A percentile compares a stretch with the other conserved stretches of the same genome.
Conservation (phyloP, 805 yeast species). For the Diddensiella caesifluorescens region DNA sequence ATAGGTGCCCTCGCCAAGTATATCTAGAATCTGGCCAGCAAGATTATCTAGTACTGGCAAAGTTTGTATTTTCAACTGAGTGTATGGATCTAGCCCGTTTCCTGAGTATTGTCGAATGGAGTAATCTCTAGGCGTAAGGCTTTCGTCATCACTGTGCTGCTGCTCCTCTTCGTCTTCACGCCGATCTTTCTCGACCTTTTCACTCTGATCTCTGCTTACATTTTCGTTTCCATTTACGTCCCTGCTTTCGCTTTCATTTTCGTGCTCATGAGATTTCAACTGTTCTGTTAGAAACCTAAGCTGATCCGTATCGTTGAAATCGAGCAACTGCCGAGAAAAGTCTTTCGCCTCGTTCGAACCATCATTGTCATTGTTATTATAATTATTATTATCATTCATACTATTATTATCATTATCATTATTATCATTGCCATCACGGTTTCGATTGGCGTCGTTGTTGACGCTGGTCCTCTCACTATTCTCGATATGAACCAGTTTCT, state of each 20-base stretch:
- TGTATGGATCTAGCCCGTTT: neutral
- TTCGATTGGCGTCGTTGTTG: neutral
- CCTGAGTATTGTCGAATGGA: neutral
- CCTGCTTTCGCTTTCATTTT: neutral
- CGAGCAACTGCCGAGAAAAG: slow-evolving; percentile 7
- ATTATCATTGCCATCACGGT: neutral
- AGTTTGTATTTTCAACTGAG: slow-evolving; percentile 9
- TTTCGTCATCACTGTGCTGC: neutral
- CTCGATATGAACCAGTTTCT: slow-evolving; percentile 2
- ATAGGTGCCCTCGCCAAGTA: slow-evolving; percentile 68
- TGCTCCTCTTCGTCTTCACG: neutral
- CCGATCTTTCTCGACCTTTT: too few relatives aligned
- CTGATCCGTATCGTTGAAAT: slow-evolving; percentile 27
- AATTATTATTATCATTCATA: neutral
- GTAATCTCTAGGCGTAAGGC: neutral
- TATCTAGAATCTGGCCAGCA: slow-evolving; percentile 70
- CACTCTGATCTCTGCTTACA: too few relatives aligned
- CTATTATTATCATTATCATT: slow-evolving; percentile 4
- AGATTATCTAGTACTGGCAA: slow-evolving; percentile 75
- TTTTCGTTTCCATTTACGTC: too few relatives aligned
- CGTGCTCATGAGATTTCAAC: slow-evolving; percentile 17
- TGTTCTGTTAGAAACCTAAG: slow-evolving; percentile 27
- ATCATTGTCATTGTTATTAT: neutral
- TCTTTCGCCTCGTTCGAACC: slow-evolving; percentile 1
- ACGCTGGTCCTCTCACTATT: neutral